phyloP scores from a whole-genome alignment of 192 early-diverging fungal species.

The Coemansia sp. region DNA sequence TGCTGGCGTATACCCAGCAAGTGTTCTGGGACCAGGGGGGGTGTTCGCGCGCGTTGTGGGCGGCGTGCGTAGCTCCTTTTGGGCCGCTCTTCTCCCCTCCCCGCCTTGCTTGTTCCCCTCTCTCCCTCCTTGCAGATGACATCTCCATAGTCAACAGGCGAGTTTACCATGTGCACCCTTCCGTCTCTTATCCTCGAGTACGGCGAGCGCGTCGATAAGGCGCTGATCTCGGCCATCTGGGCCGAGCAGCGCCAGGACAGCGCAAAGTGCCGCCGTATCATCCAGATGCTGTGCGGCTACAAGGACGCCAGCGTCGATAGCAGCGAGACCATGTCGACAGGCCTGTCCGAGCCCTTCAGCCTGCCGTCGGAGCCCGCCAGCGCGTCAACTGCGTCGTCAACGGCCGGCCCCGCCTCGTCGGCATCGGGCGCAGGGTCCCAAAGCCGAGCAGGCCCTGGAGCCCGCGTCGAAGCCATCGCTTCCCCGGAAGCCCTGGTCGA shows the following conservation, averaged over 20 bases:
- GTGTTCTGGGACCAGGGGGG: too few relatives aligned
- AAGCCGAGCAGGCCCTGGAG: background rate
- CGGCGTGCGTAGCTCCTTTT: too few relatives aligned
- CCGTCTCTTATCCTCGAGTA: slow-evolving; percentile 26
- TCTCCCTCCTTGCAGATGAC: background rate
- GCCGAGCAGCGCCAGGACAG: slow-evolving; percentile 23
- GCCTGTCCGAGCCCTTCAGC: slow-evolving; percentile 10
- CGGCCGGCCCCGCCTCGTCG: background rate
- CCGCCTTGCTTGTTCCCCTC: background rate
- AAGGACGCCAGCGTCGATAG: background rate
- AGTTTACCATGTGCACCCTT: slow-evolving; percentile 13
- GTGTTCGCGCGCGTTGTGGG: too few relatives aligned
- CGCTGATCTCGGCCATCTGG: slow-evolving; percentile 39
- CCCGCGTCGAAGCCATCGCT: slow-evolving; percentile 16
- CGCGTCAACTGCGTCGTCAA: background rate
- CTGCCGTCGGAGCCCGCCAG: background rate
- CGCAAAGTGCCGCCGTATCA: slow-evolving; percentile 29
- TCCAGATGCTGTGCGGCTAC: slow-evolving; percentile 34
- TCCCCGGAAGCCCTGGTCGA: slow-evolving; percentile 20
- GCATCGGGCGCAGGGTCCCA: too few relatives aligned
- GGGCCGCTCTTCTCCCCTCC: too few relatives aligned
- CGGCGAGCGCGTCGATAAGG: slow-evolving; percentile 26
- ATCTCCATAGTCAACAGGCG: background rate
- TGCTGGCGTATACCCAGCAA: too few relatives aligned
- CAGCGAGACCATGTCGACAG: background rate